Evolutionary conservation across 305 asterid genomes (phyloP), one percentile per base, ranked within the genome.

Genomic region (Fraxinus albicans): DNA sequence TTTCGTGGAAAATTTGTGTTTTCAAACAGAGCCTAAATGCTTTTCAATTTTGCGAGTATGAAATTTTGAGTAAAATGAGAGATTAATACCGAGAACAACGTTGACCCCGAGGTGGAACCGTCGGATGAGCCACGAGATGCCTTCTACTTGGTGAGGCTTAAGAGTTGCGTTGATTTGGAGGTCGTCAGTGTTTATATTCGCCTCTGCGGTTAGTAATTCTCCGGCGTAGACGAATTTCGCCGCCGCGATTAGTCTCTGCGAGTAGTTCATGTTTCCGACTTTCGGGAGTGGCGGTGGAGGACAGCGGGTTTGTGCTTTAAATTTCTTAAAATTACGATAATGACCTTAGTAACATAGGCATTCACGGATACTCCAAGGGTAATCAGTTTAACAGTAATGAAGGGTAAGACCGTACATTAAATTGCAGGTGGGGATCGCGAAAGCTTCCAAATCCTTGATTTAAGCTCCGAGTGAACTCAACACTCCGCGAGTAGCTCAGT

Each of bases 91-190:
- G 73, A 96, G 98, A 77, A 94, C 86, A 89, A 92, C 98, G 87
- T 94, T 96, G 93, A 89, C 97, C 81, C 98, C 99, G 79, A 90
- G 90, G 69, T 82, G 91, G 88, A 92, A 94, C 47, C 95, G 92
- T 72, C 89, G 94, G 74, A 94, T 89, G 82, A 96, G 98, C 98
- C 99, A 95, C 55, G 92, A 87, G 76, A 95, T 88, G 55, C 99
- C 98, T 87, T 95, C 93, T 76, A 89, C 79, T 87, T 95, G 99
- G 88, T 94, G 98, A 84, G 94, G 94, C 84, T 94, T 95, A 38
- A 92, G 96, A 60, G 89, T 76, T 83, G 97, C 98, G 77, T 89
- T 86, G 36, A 94, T 88, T 63, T 89, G 96, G 42, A 88, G 69
- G 33, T 91, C 91, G 35, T 87, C 84, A 34, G 86, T 67, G 33